Base-by-base conservation (phyloP, 208 protist genomes). In the Tritrichomonas musculus region DNA sequence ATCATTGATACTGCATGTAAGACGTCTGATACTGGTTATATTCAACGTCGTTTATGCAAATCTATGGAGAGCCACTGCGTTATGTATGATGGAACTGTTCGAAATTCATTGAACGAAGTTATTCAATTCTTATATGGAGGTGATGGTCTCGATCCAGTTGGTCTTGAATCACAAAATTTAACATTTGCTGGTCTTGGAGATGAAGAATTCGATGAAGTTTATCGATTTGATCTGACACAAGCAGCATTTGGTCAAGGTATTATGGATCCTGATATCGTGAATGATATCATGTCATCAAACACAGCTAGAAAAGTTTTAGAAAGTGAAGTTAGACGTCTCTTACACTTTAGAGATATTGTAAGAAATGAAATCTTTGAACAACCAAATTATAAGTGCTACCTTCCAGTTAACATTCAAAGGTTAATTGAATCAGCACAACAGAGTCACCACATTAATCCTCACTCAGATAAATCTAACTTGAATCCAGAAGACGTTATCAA, bases 1-100 rank as follows among this genome's bases (percentile, higher is more conserved):
- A 95, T 99, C 1, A 99, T 99, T 95, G 99, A 99, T 96, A 99
- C 99, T 27, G 98, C 99, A 55, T 98, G 99, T 53, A 99, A 99
- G 96, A 99, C 99, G 2, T 97, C 98, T 41, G 98, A 99, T 93
- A 99, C 98, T 36, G 97, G 97, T 50, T 98, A 98, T 93, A 97
- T 97, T 84, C 94, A 95, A 94, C 94, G 97, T 49, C 94, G 96
- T 27, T 93, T 98, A 3, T 94, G 98, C 5, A 99, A 99, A 95
- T 97, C 98, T 39, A 98, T 99, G 96, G 99, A 99, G 95, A 98
- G 99, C 94, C 96, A 99, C 44, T 97, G 97, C 72, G 97, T 99
- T 57, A 96, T 97, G 53, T 99, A 99, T 95, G 98, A 99, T 95
- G 97, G 97, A 60, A 99, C 98, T 49, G 97, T 99, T 57, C 96